phyloP scores from a whole-genome alignment of 2,329 filamentous ascomycete genomes.

The Emergomyces africanus region DNA sequence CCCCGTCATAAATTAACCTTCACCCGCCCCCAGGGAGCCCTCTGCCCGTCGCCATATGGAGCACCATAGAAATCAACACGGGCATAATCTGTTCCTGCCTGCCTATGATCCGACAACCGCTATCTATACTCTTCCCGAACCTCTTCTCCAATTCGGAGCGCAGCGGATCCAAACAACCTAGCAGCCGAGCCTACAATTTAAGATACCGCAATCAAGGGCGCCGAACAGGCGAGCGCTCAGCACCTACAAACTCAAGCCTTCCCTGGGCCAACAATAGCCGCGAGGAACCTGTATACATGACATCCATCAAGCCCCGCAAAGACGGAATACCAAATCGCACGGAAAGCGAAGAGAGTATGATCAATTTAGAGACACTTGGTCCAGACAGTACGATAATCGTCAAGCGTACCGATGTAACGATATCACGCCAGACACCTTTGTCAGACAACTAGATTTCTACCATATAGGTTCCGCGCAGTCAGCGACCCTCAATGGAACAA shows the following conservation, averaged over 20 bases:
- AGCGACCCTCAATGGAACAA: not conserved
- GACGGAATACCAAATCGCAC: not conserved
- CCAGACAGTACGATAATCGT: not conserved
- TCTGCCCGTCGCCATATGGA: conserved; percentile 14
- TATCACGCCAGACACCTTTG: not conserved
- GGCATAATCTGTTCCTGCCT: conserved; percentile 28
- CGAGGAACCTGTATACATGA: not conserved
- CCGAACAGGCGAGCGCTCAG: not conserved
- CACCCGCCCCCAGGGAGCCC: not conserved
- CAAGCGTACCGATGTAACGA: not conserved
- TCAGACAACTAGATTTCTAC: not conserved
- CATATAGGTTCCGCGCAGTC: not conserved
- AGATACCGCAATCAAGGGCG: not conserved
- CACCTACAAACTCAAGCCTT: not conserved
- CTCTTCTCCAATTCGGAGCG: not conserved
- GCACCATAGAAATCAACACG: conserved; percentile 21
- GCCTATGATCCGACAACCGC: conserved; percentile 9
- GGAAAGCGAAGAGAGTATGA: not conserved
- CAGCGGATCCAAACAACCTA: not conserved
- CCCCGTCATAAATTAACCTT: not conserved
- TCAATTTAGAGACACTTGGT: not conserved
- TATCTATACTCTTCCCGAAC: not conserved
- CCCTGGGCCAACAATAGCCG: not conserved
- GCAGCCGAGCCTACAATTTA: not conserved
- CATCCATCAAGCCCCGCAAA: not conserved